A percentile compares a stretch with the other conserved stretches of the same genome.
Conservation (phyloP, 1,284 basidiomycete genomes). For the Tetrapyrgos nigripes region DNA sequence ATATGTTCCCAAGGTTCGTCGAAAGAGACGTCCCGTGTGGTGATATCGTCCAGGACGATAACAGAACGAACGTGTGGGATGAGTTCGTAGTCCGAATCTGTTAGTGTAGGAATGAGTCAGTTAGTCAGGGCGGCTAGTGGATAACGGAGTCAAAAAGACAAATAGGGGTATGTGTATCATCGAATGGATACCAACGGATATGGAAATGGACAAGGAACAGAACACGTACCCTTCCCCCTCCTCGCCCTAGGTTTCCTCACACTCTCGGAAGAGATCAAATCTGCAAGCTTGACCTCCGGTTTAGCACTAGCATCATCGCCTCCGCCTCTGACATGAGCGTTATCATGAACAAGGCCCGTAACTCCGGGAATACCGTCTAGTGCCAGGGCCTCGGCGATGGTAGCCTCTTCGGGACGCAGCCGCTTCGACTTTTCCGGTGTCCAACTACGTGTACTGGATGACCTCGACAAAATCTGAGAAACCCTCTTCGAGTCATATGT, state of each 20-base stretch:
- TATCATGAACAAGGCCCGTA: neutral
- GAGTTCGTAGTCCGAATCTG: constrained; percentile 58
- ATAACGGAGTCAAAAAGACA: neutral
- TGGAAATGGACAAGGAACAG: constrained; percentile 21
- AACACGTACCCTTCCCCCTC: constrained; percentile 38
- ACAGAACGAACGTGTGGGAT: constrained; percentile 57
- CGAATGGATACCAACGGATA: constrained; percentile 4
- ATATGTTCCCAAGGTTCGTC: constrained; percentile 68
- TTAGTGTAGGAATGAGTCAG: constrained; percentile 14
- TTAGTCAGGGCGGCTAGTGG: constrained; percentile 10
- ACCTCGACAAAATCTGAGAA: too few species aligned
- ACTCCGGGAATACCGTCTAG: neutral
- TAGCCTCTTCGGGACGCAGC: constrained; percentile 1
- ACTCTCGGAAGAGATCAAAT: constrained; percentile 41
- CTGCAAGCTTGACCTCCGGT: constrained; percentile 49
- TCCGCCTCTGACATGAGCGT: neutral
- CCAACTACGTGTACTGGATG: constrained; percentile 12
- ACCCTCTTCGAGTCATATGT: constrained; percentile 1
- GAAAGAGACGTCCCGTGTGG: constrained; percentile 36
- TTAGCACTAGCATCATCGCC: constrained; percentile 14
- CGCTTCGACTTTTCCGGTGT: constrained; percentile 24
- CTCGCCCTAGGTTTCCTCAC: constrained; percentile 46
- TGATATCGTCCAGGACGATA: constrained; percentile 57
- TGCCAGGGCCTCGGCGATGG: neutral
- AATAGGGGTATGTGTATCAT: neutral